These are phyloP conservation scores for Russula virescens DNA, from an alignment of 768 basidiomycete genomes.

Conservation along the genomic window DNA sequence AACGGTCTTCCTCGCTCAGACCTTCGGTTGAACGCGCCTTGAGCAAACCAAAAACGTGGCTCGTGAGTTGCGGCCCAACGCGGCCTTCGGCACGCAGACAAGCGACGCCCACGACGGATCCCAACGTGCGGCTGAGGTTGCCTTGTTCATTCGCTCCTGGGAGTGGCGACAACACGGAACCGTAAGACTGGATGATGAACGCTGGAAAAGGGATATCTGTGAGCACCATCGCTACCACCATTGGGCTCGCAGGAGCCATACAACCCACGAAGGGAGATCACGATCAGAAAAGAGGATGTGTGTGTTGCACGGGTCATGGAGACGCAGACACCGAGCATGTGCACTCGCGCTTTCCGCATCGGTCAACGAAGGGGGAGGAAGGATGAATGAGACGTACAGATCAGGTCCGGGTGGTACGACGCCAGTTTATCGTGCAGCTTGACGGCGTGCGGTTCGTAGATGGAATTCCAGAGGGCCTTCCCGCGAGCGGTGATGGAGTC, in stretches of 20 bases:
- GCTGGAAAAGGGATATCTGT: constrained; percentile 37
- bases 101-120: constrained; percentile 80
- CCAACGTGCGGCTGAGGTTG: constrained; percentile 77
- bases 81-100: constrained; percentile 79
- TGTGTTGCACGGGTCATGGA: background rate
- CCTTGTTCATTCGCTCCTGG: constrained; percentile 60
- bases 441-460: constrained; percentile 84
- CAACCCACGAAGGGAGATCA: constrained; percentile 13
- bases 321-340: background rate
- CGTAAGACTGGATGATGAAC: constrained; percentile 85
- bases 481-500: constrained; percentile 66
- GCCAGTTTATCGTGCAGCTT: constrained; percentile 85
- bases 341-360: background rate
- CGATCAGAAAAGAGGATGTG: constrained; percentile 9
- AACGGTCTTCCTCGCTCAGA: constrained; percentile 64
- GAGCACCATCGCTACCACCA: constrained; percentile 1
- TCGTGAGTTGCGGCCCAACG: constrained; percentile 81
- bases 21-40: constrained; percentile 65
- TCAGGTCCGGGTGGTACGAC: constrained; percentile 90
- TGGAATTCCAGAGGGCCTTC: constrained; percentile 70
- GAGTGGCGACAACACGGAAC: constrained; percentile 68
- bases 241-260: background rate
- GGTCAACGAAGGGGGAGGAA: constrained; percentile 3
- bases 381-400: constrained; percentile 51
- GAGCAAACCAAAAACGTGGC: constrained; percentile 86